Percentiles rank a stretch among this genome's conserved stretches.
Conservation (phyloP, 805 yeast genomes). For the Suhomyces sp. region DNA sequence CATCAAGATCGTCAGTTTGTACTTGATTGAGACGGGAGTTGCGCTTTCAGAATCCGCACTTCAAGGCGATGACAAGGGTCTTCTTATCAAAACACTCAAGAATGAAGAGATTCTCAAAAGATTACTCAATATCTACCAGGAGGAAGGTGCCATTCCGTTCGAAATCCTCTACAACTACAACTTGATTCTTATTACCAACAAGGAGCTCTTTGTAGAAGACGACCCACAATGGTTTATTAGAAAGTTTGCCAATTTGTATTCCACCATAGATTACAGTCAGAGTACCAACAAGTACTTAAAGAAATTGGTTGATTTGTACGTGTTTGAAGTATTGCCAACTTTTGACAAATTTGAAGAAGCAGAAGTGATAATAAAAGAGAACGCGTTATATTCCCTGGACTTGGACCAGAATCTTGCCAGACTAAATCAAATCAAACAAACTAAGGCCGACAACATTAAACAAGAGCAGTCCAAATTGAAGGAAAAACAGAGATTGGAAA, state of each 20-base stretch:
- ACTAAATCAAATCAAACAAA: constrained; percentile 13
- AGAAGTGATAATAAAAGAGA: constrained; percentile 23
- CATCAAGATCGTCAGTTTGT: constrained; percentile 33
- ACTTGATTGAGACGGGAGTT: constrained; percentile 37
- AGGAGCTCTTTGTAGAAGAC: constrained; percentile 15
- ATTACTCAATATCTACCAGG: constrained; percentile 19
- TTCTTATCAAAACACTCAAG: constrained; percentile 15
- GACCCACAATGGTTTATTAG: constrained; percentile 5
- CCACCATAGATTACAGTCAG: not conserved
- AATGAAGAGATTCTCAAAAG: constrained; percentile 18
- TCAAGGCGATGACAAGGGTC: constrained; percentile 7
- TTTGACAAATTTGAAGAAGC: constrained; percentile 30
- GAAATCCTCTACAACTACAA: constrained; percentile 34
- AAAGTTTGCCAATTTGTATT: constrained; percentile 3
- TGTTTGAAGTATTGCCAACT: constrained; percentile 36
- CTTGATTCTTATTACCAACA: constrained; percentile 30
- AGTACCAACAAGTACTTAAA: constrained; percentile 15
- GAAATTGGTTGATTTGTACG: constrained; percentile 31
- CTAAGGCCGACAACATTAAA: constrained; percentile 13
- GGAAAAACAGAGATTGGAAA: constrained; percentile 16
- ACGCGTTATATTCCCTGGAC: constrained; percentile 8
- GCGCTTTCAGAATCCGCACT: constrained; percentile 10
- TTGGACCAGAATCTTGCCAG: constrained; percentile 9
- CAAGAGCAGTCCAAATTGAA: constrained; percentile 20
- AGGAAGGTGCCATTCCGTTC: constrained; percentile 24